Evolutionary conservation across 139 green algal genomes (phyloP), one percentile per base, ranked within the genome.

Genomic region (Tetraselmis striata): DNA sequence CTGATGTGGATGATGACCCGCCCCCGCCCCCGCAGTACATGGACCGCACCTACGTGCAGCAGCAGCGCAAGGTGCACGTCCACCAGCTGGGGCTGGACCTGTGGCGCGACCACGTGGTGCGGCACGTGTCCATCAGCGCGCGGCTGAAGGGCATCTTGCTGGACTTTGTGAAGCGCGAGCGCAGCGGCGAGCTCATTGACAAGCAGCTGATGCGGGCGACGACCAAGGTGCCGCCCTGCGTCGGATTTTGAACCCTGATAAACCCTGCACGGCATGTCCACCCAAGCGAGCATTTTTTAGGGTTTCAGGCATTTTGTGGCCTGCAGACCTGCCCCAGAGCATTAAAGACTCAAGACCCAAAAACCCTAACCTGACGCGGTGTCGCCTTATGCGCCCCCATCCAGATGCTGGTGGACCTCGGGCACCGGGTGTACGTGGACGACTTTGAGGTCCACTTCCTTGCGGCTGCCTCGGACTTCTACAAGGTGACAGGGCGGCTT

Each of bases 41-140:
- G 96, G 96, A 99, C 86, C 89, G 96, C n/a, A 98, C 97, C 0
- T 98, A 95, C 83, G 93, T 99, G 30, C 95, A 98, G 88, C 86
- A 96, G 31, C 87, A 97, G 78, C 90, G 95, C 81, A 96, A 95
- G 82, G 92, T 88, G 77, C 92, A 92, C 0, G 96, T 99, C 80
- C 95, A 96, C 82, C 86, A 97, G 80, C 89, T 99, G 82, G 96
- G 96, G 0, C 85, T 98, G 78, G 89, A 97, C 81, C 90, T 98
- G 78, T 99, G 97, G 96, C 88, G 92, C 0, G 91, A 98, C 30
- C 78, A 92, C 29, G 92, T 99, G 32, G 91, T 98, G 79, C 90
- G 90, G 29, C 82, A 91, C 82, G 78, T 78, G 1, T n/a, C 79
- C 2, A 98, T 98, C 29, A 59, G 30, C 18, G 86, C 79, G 2